Base-by-base conservation (phyloP, 2,329 filamentous ascomycete genomes). In the Huntiella abstrusa region DNA sequence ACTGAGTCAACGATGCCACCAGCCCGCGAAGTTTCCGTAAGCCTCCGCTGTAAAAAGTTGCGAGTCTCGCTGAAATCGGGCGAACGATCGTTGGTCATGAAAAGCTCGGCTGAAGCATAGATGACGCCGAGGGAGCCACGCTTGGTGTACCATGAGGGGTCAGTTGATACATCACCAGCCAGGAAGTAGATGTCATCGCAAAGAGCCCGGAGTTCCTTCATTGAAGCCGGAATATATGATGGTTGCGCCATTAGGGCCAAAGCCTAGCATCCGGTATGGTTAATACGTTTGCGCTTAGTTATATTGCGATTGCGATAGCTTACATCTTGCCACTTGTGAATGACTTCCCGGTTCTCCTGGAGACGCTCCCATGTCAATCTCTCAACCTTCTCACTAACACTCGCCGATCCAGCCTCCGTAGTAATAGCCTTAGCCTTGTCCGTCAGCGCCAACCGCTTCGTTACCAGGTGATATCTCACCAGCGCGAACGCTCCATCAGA, bases 161-260 rank as follows among this genome's bases (percentile, higher is more conserved):
- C 87, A 50, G 95, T 83, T 16, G 78, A 73, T 16, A 65, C 68
- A 60, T 96, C 91, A 43, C 85, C 84, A 0, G 88, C 75, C 3
- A 94, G 73, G 56, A 82, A 86, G 70, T 82, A 83, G 44, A 98
- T 92, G 60, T 98, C 91, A 59, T 95, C 88, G n/a, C 81, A 73
- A 4, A 98, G 74, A 43, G 73, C 68, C 37, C 81, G 77, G 3
- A 98, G 73, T 63, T 96, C 91, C 39, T 70, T 70, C 3, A 95
- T 59, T 0, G 86, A 87, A 6, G 75, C 64, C 0, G 84, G 75
- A 33, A 92, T 71, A 59, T 88, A 81, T 50, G 71, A 74, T 0
- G 85, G 83, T 49, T 92, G 78, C 4, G 86, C 85, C 83, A 95
- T 94, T 51, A 93, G 68, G 3, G 84, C 86, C 2, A 96, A 70